Conservation (phyloP, 768 basidiomycete genomes). For the Trametes gibbosa region DNA sequence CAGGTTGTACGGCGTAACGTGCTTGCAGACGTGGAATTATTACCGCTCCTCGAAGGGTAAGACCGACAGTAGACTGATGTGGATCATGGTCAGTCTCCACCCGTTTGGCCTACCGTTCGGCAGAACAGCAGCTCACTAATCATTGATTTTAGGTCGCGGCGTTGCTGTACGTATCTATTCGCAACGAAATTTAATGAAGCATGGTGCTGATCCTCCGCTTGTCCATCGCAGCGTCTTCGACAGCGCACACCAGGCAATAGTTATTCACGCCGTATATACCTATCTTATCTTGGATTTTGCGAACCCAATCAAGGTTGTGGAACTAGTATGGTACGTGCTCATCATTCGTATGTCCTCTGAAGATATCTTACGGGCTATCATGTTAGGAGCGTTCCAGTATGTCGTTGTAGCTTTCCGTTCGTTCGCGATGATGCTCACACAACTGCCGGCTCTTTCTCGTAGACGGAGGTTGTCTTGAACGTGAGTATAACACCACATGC, state of each 20-base stretch:
- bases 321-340: not conserved
- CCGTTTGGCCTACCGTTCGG: not conserved
- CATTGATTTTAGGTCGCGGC: not conserved
- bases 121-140: no score
- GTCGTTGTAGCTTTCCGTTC: not conserved
- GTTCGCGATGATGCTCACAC: not conserved
- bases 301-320: not conserved
- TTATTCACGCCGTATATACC: not conserved
- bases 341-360: no score
- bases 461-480: not conserved
- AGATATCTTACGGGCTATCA: no score
- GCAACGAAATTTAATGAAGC: not conserved
- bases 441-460: not conserved
- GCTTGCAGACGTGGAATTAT: not conserved
- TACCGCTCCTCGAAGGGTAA: not conserved
- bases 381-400: no score
- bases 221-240: not conserved
- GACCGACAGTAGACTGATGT: not conserved
- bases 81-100: not conserved
- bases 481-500: not conserved
- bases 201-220: not conserved
- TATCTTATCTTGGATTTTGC: not conserved
- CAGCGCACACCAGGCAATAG: not conserved
- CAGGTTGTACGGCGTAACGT: conserved; percentile 6
- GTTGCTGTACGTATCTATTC: not conserved